Evolutionary conservation across 306 rosid genomes (phyloP).

Genomic region (Lagenaria siceraria): DNA sequence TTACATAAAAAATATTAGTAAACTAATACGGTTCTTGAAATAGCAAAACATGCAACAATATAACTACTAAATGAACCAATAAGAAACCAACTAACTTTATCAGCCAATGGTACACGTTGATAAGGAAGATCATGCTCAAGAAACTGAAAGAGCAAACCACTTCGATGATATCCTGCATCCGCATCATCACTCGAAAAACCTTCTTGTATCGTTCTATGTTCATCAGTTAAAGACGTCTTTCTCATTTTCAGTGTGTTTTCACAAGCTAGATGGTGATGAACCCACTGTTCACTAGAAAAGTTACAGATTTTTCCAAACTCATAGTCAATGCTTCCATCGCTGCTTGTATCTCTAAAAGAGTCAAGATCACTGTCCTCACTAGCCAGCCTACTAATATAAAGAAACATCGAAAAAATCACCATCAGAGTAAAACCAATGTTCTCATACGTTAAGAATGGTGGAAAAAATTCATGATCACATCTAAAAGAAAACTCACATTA

Average conservation of each 20-base stretch:
- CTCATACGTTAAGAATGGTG: neutral
- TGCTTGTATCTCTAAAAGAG: constrained; percentile 58
- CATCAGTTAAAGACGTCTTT: constrained; percentile 30
- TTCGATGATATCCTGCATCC: constrained; percentile 41
- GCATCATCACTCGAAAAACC: constrained; percentile 63
- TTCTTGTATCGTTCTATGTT: constrained; percentile 25
- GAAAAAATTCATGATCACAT: neutral
- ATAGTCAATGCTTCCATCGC: constrained; percentile 69
- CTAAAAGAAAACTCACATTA: neutral
- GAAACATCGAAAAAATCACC: neutral
- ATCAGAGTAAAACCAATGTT: neutral
- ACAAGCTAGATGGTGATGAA: constrained; percentile 19
- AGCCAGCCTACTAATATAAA: constrained; percentile 28
- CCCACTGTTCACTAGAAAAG: constrained; percentile 16
- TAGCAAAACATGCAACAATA: constrained; percentile 2
- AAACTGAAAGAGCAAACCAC: constrained; percentile 54
- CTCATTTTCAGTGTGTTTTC: constrained; percentile 23
- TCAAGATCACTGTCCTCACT: constrained; percentile 56
- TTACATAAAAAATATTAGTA: constrained; percentile 14
- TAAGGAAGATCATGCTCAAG: constrained; percentile 69
- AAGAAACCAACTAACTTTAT: constrained; percentile 46
- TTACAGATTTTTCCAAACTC: constrained; percentile 38
- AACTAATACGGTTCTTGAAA: constrained; percentile 7
- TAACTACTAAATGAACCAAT: neutral
- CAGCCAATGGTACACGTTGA: constrained; percentile 73